A percentile compares a stretch with the other conserved stretches of the same genome.
Conservation (phyloP, 2,329 filamentous ascomycete species). For the Talaromyces rugulosus region DNA sequence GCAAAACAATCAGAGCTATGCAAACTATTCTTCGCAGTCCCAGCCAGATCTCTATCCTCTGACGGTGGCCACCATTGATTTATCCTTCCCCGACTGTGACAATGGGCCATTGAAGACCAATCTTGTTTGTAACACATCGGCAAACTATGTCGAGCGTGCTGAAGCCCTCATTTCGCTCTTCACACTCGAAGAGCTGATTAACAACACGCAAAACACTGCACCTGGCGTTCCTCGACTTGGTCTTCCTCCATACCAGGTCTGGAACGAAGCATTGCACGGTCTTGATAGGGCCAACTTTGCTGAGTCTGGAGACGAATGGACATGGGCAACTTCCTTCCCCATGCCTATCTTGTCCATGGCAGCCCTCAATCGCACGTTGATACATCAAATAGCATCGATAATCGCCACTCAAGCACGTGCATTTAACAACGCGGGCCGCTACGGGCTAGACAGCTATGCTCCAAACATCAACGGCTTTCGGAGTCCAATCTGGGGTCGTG, state of each 20-base stretch:
- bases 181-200: conserved; percentile 51
- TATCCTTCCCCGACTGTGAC: conserved; percentile 45
- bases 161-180: conserved; percentile 46
- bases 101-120: conserved; percentile 47
- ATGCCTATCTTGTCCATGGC: conserved; percentile 60
- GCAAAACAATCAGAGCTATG: conserved; percentile 10
- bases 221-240: conserved; percentile 53
- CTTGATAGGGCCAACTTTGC: conserved; percentile 57
- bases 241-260: conserved; percentile 57
- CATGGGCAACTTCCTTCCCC: conserved; percentile 62
- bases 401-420: conserved; percentile 59
- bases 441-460: conserved; percentile 39
- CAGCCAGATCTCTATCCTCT: conserved; percentile 8
- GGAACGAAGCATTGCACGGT: conserved; percentile 58
- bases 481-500: conserved; percentile 61
- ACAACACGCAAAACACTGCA: conserved; percentile 42
- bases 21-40: conserved; percentile 8
- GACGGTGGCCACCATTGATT: conserved; percentile 1
- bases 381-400: conserved; percentile 53
- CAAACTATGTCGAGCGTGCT: conserved; percentile 33
- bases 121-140: conserved; percentile 45
- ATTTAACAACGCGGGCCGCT: conserved; percentile 57
- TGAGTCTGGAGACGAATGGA: conserved; percentile 47
- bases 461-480: conserved; percentile 65
- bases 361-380: conserved; percentile 60